Percentiles rank a stretch among this genome's conserved stretches.
Evolutionary conservation across 805 yeast genomes (phyloP).

Genomic region (Diddensiella transvaalensis): DNA sequence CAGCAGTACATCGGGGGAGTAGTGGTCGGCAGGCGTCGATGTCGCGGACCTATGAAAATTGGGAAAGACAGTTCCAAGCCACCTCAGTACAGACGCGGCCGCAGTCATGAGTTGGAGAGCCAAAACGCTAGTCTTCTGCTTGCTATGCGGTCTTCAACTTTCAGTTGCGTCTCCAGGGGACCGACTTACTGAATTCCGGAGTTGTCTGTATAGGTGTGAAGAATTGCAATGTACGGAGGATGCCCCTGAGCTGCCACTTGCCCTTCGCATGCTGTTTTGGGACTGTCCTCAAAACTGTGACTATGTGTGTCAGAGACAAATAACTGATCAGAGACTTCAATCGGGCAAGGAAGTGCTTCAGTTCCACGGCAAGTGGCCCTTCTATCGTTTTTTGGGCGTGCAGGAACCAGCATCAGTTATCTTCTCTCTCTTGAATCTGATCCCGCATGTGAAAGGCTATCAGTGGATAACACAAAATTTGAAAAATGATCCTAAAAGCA

Average conservation of each 20-base stretch:
- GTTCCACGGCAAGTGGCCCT: slow-evolving; percentile 99
- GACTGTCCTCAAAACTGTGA: slow-evolving; percentile 80
- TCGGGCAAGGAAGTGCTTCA: slow-evolving; percentile 61
- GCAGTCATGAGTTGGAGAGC: too few relatives aligned
- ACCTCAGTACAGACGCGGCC: too few relatives aligned
- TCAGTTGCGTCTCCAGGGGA: slow-evolving; percentile 56
- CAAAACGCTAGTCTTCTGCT: too few relatives aligned
- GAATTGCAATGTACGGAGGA: slow-evolving; percentile 37
- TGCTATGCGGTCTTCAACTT: too few relatives aligned
- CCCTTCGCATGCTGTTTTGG: slow-evolving; percentile 58
- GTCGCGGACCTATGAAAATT: too few relatives aligned
- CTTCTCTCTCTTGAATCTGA: slow-evolving; percentile 68
- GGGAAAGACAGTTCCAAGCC: too few relatives aligned
- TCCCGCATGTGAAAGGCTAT: slow-evolving; percentile 54
- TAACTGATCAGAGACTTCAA: slow-evolving; percentile 53
- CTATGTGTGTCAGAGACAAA: slow-evolving; percentile 80
- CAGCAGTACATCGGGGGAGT: too few relatives aligned
- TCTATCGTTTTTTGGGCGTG: slow-evolving; percentile 65
- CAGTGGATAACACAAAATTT: slow-evolving; percentile 34
- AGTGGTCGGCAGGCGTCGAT: too few relatives aligned
- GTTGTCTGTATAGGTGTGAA: slow-evolving; percentile 41
- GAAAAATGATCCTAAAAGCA: slow-evolving; percentile 3
- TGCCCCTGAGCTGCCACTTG: slow-evolving; percentile 33
- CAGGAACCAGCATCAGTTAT: slow-evolving; percentile 82
- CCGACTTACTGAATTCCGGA: slow-evolving; percentile 43